Conservation (phyloP, 805 yeast genomes). For the Metschnikowia bowlesiae region DNA sequence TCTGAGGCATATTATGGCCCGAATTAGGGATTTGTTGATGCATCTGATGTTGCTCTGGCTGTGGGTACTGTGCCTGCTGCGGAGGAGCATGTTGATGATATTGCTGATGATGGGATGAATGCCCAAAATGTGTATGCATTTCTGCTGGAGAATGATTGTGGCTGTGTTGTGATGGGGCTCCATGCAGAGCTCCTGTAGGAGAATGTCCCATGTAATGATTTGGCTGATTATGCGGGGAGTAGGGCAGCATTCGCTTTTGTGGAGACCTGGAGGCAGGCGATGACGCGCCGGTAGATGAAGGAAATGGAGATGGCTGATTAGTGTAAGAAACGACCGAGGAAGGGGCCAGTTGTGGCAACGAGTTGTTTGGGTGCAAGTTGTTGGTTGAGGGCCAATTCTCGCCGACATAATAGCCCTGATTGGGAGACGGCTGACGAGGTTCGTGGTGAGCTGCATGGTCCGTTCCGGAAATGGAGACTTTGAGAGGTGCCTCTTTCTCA, state of each 20-base stretch:
- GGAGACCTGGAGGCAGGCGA: background rate
- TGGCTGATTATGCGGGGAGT: background rate
- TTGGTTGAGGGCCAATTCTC: background rate
- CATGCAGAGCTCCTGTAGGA: background rate
- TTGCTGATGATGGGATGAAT: background rate
- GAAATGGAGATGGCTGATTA: background rate
- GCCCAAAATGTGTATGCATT: background rate
- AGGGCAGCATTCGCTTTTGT: background rate
- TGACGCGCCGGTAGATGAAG: background rate
- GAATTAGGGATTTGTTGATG: background rate
- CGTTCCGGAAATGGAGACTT: background rate
- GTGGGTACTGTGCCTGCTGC: background rate
- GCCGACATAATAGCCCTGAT: background rate
- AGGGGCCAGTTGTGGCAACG: background rate
- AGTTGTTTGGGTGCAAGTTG: background rate
- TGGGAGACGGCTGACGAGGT: background rate
- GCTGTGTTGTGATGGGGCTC: background rate
- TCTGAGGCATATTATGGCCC: background rate
- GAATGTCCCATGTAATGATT: background rate
- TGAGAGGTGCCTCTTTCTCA: background rate
- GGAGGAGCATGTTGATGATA: background rate
- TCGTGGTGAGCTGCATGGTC: background rate
- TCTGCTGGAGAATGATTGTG: background rate
- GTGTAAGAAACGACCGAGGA: background rate
- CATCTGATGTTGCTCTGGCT: background rate